Evolutionary conservation across 1,284 basidiomycete species (phyloP), one percentile per base, ranked within the genome.

Genomic region (Leccinum proximum): DNA sequence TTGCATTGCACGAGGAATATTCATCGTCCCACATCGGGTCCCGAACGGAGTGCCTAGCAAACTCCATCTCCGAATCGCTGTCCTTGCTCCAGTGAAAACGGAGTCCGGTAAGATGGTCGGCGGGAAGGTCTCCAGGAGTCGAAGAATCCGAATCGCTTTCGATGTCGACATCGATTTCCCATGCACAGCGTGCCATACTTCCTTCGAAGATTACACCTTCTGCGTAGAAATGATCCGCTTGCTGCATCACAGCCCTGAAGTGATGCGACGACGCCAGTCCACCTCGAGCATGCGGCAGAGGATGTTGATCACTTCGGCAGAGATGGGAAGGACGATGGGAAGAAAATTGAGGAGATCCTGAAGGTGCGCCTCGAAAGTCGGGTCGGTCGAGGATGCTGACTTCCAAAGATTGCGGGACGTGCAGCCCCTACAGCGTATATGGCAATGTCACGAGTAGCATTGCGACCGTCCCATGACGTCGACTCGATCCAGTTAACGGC

Each of bases 321-420:
- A 91, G 70, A 92, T 90, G 13, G 89, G 89, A 62, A 92, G 87
- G 67, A 91, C 87, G 58, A 84, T 88, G 53, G 87, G 86, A 40
- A 92, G 82, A 80, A 91, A 91, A 66, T 80, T 79, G 58, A 76
- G 69, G 42, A 88, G 87, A 68, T 88, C 84, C 66, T 83, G 82
- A 60, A 91, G 81, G 74, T 91, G 91, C 3, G 88, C 87, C 74
- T 86, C 85, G 81, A 30, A 92, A 6, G 89, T 91, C 63, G 87
- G 87, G 73, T 92, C 91, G 66, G 84, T 81, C 13, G 82, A 79
- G 67, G 90, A 91, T n/a, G 97, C 97, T 58, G 94, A 95, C 79
- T 95, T 94, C 97, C 97, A 99, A 26, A 97, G 97, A 73, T 98
- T 98, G 66, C 96, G 35, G 26, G 26, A 30, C 26, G 26, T 30